phyloP scores from a whole-genome alignment of 2,329 filamentous ascomycete species.

The Phialophora tarda region DNA sequence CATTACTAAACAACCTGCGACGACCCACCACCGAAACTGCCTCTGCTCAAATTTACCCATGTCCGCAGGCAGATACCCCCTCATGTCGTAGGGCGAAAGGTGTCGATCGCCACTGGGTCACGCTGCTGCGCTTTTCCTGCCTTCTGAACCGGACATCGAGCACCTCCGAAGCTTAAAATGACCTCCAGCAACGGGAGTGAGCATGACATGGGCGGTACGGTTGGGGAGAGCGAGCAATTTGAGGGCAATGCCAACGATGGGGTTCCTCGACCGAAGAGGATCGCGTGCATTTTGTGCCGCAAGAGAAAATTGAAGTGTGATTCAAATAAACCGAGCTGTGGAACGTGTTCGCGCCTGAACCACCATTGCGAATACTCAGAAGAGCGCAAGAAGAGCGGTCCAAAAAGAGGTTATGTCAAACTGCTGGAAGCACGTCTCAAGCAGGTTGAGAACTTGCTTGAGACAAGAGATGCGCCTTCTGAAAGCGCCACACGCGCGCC shows the following conservation, averaged over 20 bases:
- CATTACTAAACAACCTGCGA: background rate
- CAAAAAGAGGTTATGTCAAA: constrained; percentile 93
- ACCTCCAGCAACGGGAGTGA: constrained; percentile 22
- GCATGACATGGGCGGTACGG: constrained; percentile 6
- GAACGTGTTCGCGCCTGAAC: constrained; percentile 82
- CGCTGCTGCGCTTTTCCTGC: background rate
- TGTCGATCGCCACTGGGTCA: background rate
- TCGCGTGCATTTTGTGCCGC: constrained; percentile 92
- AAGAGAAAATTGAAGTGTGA: constrained; percentile 72
- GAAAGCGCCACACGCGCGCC: constrained; percentile 8
- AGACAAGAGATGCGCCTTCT: constrained; percentile 30
- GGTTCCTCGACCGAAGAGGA: constrained; percentile 82
- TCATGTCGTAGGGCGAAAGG: background rate
- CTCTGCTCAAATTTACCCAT: background rate
- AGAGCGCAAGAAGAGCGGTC: constrained; percentile 89
- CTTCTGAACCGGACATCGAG: background rate
- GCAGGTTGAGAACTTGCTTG: constrained; percentile 39
- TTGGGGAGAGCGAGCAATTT: constrained; percentile 16
- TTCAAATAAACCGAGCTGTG: constrained; percentile 80
- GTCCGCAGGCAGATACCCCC: background rate
- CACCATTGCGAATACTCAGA: constrained; percentile 92
- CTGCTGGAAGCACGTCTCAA: constrained; percentile 82
- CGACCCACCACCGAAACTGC: background rate
- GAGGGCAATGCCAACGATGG: constrained; percentile 22
- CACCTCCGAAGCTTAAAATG: constrained; percentile 4